phyloP scores from a whole-genome alignment of 2,329 filamentous ascomycete species.

The Gremmenia infestans region DNA sequence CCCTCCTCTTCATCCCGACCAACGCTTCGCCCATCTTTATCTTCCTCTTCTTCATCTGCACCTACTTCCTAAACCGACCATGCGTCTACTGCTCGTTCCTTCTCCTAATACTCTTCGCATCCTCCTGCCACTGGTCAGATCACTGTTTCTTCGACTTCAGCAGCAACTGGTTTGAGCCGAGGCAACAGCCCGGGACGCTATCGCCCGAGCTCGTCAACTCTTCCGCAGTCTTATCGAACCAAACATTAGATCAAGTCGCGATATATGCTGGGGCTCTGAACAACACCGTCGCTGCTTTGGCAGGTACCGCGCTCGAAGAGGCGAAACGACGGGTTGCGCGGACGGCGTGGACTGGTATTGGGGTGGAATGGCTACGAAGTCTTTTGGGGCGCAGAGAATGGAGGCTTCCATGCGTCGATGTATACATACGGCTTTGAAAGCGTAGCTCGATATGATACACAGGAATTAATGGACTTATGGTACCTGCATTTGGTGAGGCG shows the following conservation, averaged over 20 bases:
- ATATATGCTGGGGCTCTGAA: conserved; percentile 47
- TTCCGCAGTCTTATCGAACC: conserved; percentile 20
- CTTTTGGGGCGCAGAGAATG: conserved; percentile 80
- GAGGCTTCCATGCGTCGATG: conserved; percentile 85
- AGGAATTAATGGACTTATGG: conserved; percentile 1
- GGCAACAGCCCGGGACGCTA: conserved; percentile 33
- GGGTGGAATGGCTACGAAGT: conserved; percentile 80
- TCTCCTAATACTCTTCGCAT: conserved; percentile 89
- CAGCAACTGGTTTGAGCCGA: conserved; percentile 90
- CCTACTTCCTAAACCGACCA: conserved; percentile 92
- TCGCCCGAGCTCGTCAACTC: conserved; percentile 24
- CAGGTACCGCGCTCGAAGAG: conserved; percentile 61
- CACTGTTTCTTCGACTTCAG: conserved; percentile 88
- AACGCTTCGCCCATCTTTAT: conserved; percentile 83
- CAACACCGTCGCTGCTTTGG: conserved; percentile 64
- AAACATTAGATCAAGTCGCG: conserved; percentile 32
- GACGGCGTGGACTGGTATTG: conserved; percentile 69
- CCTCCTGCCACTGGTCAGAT: conserved; percentile 84
- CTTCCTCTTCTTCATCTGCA: conserved; percentile 84
- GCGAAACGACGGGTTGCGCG: conserved; percentile 44
- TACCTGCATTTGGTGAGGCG: background rate
- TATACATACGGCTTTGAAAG: conserved; percentile 68
- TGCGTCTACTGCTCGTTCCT: conserved; percentile 98
- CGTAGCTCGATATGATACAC: background rate
- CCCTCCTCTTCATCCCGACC: conserved; percentile 81